Evolutionary conservation across 768 basidiomycete species (phyloP), one percentile per base, ranked within the genome.

Genomic region (Favolaschia claudopus): DNA sequence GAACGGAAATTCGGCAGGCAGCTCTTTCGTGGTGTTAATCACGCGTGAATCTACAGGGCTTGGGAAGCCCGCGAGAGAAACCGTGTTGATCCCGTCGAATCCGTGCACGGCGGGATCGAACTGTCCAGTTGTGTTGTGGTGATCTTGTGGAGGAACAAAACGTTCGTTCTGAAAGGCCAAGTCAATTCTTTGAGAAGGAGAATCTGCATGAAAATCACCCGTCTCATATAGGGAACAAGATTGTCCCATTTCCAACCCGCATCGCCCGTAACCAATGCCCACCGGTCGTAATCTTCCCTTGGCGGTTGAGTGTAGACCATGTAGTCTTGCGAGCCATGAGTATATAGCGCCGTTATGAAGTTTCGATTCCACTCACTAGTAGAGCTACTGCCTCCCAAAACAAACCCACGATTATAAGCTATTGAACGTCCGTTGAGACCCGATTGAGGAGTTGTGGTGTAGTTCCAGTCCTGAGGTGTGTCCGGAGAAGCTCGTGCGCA

Each of bases 121-220:
- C 37, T 76, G 63, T 22, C 68, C 70, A 2, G 62, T 60, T 14
- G 64, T 70, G 55, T 75, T 65, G 57, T 73, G 76, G 32, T 59
- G 32, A 52, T 75, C 73, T 5, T 58, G 59, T 8, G 76, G 73
- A 15, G 62, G 55, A 4, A 42, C 61, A 25, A 69, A 66, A 7
- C 53, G 51, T 52, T 76, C 76, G 43, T 63, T 66, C 76, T 76
- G 5, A 10, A 10, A n/a, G 6, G 20, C 20, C 15, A 43, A 24
- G 42, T 15, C 48, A 24, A 0, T 37, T 20, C 2, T 15, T 20
- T 5, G 4, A 17, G 10, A 20, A 15, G 20, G 12, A 14, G 14
- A 19, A n/a, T 28, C 20, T n/a, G n/a, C n/a, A n/a, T n/a, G n/a
- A n/a, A 28, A 15, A 13, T 13, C 7, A 65, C 68, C 51, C 64